A percentile compares a stretch with the other conserved stretches of the same genome.
These are phyloP conservation scores for Lentinula guzmanii DNA, from an alignment of 768 basidiomycete genomes.

Conservation along the genomic window DNA sequence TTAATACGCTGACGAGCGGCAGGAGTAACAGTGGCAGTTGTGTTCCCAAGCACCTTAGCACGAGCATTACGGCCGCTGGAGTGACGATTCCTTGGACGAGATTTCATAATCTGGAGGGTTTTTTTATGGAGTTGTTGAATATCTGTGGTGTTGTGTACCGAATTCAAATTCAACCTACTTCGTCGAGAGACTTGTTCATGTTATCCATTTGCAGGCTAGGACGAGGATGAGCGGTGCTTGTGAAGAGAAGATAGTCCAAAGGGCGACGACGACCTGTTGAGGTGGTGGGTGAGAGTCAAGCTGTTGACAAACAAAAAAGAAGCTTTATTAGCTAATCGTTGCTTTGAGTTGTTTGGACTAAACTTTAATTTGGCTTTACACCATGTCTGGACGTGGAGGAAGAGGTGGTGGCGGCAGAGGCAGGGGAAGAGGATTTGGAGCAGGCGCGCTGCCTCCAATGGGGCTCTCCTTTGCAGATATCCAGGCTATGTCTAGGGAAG, in stretches of 20 bases:
- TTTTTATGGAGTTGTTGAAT: slow-evolving; percentile 16
- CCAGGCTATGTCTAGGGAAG: slow-evolving; percentile 70
- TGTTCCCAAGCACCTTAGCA: slow-evolving; percentile 53
- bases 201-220: slow-evolving; percentile 6
- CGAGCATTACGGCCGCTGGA: slow-evolving; percentile 42
- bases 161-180: slow-evolving; percentile 40
- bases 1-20: slow-evolving; percentile 46
- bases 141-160: background rate
- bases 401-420: slow-evolving; percentile 38
- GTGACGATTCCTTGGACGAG: slow-evolving; percentile 48
- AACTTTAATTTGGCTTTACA: background rate
- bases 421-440: slow-evolving; percentile 48
- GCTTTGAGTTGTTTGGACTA: background rate
- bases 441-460: slow-evolving; percentile 55
- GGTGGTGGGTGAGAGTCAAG: background rate
- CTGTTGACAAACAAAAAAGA: background rate
- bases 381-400: slow-evolving; percentile 36
- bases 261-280: background rate
- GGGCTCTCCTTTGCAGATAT: slow-evolving; percentile 79
- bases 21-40: slow-evolving; percentile 32
- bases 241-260: background rate
- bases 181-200: slow-evolving; percentile 85
- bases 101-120: slow-evolving; percentile 55
- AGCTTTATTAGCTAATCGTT: background rate
- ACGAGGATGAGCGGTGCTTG: background rate